Conservation (phyloP, 163 green algal species). For the Chlorella variabilis region DNA sequence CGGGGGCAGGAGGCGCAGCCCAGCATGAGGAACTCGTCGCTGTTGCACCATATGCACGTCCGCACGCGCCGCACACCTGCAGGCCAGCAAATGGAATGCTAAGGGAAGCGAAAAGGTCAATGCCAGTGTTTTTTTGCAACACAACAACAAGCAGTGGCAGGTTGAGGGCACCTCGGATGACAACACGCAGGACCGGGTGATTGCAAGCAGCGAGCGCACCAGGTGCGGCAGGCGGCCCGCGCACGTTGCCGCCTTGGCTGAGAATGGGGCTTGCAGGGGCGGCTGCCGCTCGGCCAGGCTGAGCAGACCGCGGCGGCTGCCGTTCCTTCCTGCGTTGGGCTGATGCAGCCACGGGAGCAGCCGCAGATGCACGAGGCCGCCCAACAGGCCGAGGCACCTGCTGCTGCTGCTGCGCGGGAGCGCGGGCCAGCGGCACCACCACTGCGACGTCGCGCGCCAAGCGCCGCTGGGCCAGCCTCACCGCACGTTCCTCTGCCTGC, state of each 20-base stretch:
- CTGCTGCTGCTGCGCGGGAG: slow-evolving; percentile 2
- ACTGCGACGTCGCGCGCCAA: slow-evolving; percentile 11
- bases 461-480: slow-evolving; percentile 41
- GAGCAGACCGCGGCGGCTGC: neutral
- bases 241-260: slow-evolving; percentile 28
- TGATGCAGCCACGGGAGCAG: neutral
- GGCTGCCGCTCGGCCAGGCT: neutral
- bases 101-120: too few species aligned
- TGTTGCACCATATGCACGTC: slow-evolving; percentile 38
- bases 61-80: slow-evolving; percentile 34
- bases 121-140: too few species aligned
- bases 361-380: neutral
- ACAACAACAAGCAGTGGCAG: neutral
- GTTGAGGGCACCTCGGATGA: neutral
- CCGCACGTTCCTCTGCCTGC: slow-evolving; percentile 39
- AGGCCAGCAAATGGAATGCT: neutral
- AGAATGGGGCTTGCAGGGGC: neutral
- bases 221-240: neutral
- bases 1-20: slow-evolving; percentile 35
- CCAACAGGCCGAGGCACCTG: neutral
- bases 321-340: neutral
- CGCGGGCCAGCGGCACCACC: neutral
- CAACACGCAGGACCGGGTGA: neutral
- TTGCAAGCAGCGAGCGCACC: neutral
- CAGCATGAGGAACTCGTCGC: slow-evolving; percentile 27